phyloP scores from a whole-genome alignment of 257 asterid species.

The Nicotiana obtusifolia region DNA sequence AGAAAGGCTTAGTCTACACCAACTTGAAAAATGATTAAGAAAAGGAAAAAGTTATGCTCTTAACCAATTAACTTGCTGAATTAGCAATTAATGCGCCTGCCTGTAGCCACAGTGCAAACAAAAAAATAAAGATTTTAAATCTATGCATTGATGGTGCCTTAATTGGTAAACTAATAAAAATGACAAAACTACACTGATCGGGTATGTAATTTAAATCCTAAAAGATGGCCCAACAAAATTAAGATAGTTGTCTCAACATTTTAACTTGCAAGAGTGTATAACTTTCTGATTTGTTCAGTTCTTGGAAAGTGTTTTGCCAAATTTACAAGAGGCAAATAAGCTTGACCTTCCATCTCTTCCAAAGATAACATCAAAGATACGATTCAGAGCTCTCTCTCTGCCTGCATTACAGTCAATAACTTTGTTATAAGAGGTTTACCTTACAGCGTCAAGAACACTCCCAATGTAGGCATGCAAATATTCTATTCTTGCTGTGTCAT shows the following conservation, averaged over 20 bases:
- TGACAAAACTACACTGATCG: not conserved
- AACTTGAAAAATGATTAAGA: not conserved
- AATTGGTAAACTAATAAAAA: not conserved
- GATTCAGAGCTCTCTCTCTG: not conserved
- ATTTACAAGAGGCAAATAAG: not conserved
- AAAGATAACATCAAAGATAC: not conserved
- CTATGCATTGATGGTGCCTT: not conserved
- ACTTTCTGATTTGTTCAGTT: not conserved
- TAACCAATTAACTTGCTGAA: not conserved
- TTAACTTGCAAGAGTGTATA: not conserved
- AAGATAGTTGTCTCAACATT: not conserved
- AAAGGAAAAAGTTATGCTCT: not conserved
- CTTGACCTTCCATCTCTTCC: not conserved
- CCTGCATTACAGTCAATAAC: not conserved
- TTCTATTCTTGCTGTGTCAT: conserved; percentile 18
- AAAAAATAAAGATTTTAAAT: not conserved
- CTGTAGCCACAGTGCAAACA: not conserved
- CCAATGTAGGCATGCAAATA: conserved; percentile 25
- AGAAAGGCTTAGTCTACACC: not conserved
- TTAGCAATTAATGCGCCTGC: not conserved
- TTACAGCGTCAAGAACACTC: conserved; percentile 25
- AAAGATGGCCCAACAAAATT: not conserved
- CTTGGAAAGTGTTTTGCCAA: not conserved
- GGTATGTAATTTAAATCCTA: not conserved
- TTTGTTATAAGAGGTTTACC: conserved; percentile 9